Conservation (phyloP, 495 filamentous ascomycete species). For the Cercophora samala region DNA sequence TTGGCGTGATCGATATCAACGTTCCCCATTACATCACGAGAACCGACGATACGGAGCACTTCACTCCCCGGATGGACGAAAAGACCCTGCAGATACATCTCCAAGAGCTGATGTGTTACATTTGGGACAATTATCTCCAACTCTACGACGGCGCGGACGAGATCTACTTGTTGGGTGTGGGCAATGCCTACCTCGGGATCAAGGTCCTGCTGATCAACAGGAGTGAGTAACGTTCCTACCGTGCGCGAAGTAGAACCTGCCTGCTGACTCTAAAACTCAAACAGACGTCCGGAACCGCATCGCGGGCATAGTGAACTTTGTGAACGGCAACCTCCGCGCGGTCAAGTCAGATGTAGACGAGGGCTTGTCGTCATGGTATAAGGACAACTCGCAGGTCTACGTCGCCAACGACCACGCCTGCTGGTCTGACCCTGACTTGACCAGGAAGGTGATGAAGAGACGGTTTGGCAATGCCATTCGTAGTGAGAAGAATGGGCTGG, state of each 20-base stretch:
- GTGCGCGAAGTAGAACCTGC: too few species aligned
- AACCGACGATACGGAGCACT: slow-evolving; percentile 42
- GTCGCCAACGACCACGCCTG: slow-evolving; percentile 67
- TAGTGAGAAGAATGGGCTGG: slow-evolving; percentile 52
- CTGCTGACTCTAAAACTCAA: slow-evolving; percentile 4
- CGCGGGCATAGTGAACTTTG: slow-evolving; percentile 53
- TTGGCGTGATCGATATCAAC: slow-evolving; percentile 84
- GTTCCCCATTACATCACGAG: slow-evolving; percentile 69
- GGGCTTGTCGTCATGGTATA: slow-evolving; percentile 69
- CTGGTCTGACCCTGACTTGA: slow-evolving; percentile 57
- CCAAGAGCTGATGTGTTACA: slow-evolving; percentile 73
- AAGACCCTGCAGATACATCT: slow-evolving; percentile 51
- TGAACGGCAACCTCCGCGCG: slow-evolving; percentile 62
- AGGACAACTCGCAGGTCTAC: slow-evolving; percentile 68
- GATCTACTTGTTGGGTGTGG: slow-evolving; percentile 81
- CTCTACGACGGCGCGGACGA: slow-evolving; percentile 61
- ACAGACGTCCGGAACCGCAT: slow-evolving; percentile 46
- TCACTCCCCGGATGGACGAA: slow-evolving; percentile 33
- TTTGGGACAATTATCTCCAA: slow-evolving; percentile 98
- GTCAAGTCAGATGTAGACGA: slow-evolving; percentile 62
- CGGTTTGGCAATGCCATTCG: slow-evolving; percentile 62
- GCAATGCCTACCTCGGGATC: slow-evolving; percentile 67
- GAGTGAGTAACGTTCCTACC: slow-evolving; percentile 46
- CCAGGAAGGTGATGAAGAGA: slow-evolving; percentile 58
- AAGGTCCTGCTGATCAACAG: slow-evolving; percentile 66